Evolutionary conservation across 805 yeast species (phyloP).

Genomic region (Candida morakotiae): DNA sequence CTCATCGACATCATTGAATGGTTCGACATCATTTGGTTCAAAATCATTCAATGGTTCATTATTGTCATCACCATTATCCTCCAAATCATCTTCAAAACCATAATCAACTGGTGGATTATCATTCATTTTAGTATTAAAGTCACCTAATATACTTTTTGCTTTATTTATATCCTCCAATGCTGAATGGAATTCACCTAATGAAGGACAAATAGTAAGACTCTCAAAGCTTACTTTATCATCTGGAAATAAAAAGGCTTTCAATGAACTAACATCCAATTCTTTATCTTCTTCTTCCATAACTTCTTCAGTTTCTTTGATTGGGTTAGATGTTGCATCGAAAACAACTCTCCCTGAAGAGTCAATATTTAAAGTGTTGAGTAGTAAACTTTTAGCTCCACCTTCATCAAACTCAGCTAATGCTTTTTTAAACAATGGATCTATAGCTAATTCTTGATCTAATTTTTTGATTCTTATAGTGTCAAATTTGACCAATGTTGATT

Average conservation of each 20-base stretch:
- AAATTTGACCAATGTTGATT: conserved; percentile 50
- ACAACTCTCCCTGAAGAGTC: conserved; percentile 54
- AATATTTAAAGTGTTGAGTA: conserved; percentile 57
- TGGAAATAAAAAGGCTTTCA: conserved; percentile 19
- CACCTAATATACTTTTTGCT: conserved; percentile 43
- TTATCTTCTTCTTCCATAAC: conserved; percentile 14
- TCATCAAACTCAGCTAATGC: conserved; percentile 77
- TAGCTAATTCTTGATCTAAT: conserved; percentile 58
- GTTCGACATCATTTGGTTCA: conserved; percentile 3
- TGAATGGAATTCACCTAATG: conserved; percentile 54
- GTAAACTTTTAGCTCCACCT: conserved; percentile 72
- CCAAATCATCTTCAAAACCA: conserved; percentile 10
- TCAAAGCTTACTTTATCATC: conserved; percentile 17
- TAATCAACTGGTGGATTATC: conserved; percentile 9
- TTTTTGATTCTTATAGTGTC: conserved; percentile 49
- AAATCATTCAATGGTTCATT: conserved; percentile 14
- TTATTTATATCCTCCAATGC: conserved; percentile 47
- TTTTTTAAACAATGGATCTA: conserved; percentile 73
- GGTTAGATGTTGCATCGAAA: conserved; percentile 56
- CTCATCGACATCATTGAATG: neutral
- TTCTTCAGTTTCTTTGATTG: conserved; percentile 6
- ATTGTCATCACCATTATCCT: conserved; percentile 17
- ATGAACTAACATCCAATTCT: conserved; percentile 15
- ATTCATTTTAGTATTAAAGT: conserved; percentile 31
- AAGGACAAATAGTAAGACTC: conserved; percentile 59